A percentile compares a stretch with the other conserved stretches of the same genome.
Evolutionary conservation across 495 filamentous ascomycete species (phyloP).

Genomic region (Penicillium pulvis): DNA sequence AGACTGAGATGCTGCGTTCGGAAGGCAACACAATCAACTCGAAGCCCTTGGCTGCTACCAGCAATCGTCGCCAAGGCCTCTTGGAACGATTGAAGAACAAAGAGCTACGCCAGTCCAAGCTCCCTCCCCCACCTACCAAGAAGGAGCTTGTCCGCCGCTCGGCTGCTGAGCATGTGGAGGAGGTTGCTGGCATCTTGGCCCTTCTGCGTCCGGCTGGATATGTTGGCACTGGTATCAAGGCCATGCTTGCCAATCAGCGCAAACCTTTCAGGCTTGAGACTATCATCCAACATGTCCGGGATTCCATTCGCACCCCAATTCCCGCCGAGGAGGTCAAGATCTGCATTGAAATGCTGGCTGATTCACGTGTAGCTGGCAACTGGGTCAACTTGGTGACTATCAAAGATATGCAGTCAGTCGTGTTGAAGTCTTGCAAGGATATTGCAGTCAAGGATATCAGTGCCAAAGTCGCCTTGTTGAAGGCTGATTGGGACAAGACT

Average conservation of each 20-base stretch:
- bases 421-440: constrained; percentile 47
- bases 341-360: constrained; percentile 47
- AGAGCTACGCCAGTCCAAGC: constrained; percentile 44
- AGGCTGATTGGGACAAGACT: constrained; percentile 35
- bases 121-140: constrained; percentile 48
- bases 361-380: constrained; percentile 43
- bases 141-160: constrained; percentile 40
- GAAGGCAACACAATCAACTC: constrained; percentile 17
- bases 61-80: constrained; percentile 41
- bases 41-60: constrained; percentile 33
- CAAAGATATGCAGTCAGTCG: constrained; percentile 43
- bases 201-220: constrained; percentile 41
- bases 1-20: constrained; percentile 36
- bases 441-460: constrained; percentile 44
- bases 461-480: constrained; percentile 37
- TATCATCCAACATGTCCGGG: constrained; percentile 42
- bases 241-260: constrained; percentile 37
- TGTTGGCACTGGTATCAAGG: constrained; percentile 36
- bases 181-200: constrained; percentile 43
- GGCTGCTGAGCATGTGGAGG: constrained; percentile 44
- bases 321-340: constrained; percentile 41
- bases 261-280: constrained; percentile 44
- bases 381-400: constrained; percentile 49
- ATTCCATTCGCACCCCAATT: constrained; percentile 45
- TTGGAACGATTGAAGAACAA: constrained; percentile 51